Conservation (phyloP, 2,329 filamentous ascomycete genomes). For the Gremmenia infestans region DNA sequence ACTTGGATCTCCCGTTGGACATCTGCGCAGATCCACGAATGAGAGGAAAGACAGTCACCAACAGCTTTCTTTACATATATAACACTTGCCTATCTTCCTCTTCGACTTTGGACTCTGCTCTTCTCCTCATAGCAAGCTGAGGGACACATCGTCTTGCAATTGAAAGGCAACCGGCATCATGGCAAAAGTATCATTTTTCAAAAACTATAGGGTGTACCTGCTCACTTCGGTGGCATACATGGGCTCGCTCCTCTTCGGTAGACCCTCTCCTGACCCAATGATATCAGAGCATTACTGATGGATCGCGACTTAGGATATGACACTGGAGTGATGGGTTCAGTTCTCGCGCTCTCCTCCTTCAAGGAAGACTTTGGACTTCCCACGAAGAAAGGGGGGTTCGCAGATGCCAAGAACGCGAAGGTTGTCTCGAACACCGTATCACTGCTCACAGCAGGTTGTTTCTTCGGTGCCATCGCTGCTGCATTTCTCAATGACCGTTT, state of each 20-base stretch:
- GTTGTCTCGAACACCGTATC: slow-evolving; percentile 38
- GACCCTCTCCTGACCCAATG: background rate
- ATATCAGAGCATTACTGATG: background rate
- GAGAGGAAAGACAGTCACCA: background rate
- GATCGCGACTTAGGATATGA: slow-evolving; percentile 17
- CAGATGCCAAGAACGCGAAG: slow-evolving; percentile 14
- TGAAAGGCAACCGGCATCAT: slow-evolving; percentile 5
- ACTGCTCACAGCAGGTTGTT: slow-evolving; percentile 47
- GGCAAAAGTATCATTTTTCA: slow-evolving; percentile 18
- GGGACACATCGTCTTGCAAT: too few relatives aligned
- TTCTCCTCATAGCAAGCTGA: background rate
- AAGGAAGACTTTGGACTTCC: slow-evolving; percentile 24
- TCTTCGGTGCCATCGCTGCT: slow-evolving; percentile 46
- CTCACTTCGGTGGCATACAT: slow-evolving; percentile 25
- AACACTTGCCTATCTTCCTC: background rate
- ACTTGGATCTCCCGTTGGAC: background rate
- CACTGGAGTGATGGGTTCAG: slow-evolving; percentile 25
- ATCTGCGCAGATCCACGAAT: background rate
- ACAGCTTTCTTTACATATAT: background rate
- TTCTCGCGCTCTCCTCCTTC: slow-evolving; percentile 23
- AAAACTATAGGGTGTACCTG: slow-evolving; percentile 21
- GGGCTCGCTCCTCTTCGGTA: slow-evolving; percentile 25
- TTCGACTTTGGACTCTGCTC: background rate
- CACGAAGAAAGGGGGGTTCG: slow-evolving; percentile 13
- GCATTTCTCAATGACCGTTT: slow-evolving; percentile 43